Evolutionary conservation across 2,329 filamentous ascomycete species (phyloP).

Genomic region (Hymenoscyphus fructigenus): DNA sequence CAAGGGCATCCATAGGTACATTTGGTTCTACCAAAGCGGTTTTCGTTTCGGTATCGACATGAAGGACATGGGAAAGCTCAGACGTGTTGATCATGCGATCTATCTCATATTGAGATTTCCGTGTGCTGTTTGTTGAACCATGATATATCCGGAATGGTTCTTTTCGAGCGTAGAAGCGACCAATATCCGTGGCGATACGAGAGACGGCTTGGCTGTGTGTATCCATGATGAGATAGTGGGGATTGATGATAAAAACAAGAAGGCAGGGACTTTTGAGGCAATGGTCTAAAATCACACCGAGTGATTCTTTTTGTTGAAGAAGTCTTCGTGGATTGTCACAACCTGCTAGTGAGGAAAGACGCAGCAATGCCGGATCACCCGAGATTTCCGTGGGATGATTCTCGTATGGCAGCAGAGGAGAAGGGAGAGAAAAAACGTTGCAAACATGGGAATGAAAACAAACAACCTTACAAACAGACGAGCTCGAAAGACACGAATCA

Average conservation of each 20-base stretch:
- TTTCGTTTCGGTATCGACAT: slow-evolving; percentile 42
- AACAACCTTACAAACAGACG: neutral
- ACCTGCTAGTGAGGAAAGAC: neutral
- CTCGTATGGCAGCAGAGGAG: neutral
- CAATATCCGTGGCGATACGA: slow-evolving; percentile 20
- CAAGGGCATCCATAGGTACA: slow-evolving; percentile 64
- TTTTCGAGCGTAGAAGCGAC: slow-evolving; percentile 25
- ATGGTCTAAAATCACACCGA: neutral
- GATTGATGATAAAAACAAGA: neutral
- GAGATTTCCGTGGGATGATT: neutral
- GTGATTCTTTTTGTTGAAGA: neutral
- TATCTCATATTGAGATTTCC: slow-evolving; percentile 34
- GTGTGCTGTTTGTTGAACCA: slow-evolving; percentile 54
- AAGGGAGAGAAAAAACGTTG: neutral
- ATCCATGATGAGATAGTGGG: slow-evolving; percentile 22
- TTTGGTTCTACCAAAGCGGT: slow-evolving; percentile 62
- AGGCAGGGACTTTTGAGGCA: neutral
- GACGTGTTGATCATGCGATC: slow-evolving; percentile 45
- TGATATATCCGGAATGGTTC: slow-evolving; percentile 52
- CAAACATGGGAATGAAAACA: neutral
- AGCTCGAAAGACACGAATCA: neutral
- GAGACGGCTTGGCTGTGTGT: slow-evolving; percentile 25
- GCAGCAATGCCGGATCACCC: neutral
- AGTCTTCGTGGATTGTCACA: neutral
- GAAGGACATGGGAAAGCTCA: slow-evolving; percentile 45